Evolutionary conservation across 768 basidiomycete species (phyloP), one percentile per base, ranked within the genome.

Genomic region (Panellus pusillus): DNA sequence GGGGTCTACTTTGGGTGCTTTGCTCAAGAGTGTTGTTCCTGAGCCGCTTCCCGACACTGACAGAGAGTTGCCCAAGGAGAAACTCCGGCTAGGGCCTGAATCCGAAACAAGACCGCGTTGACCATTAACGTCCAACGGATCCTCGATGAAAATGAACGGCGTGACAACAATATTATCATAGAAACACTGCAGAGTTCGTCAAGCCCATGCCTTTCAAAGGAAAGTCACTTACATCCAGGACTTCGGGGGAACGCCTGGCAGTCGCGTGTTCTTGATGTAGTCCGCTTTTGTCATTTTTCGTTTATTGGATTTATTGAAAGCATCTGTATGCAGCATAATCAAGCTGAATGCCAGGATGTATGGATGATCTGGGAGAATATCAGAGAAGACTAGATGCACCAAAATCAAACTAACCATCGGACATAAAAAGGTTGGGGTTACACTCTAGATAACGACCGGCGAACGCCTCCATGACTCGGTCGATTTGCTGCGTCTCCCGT

Each of bases 311-410:
- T 89, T 91, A 72, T 99, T 99, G 78, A 98, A 98, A 6, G 89
- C 91, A 66, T 99, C 97, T 15, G 97, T 99, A 67, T 98, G 95
- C 45, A 98, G 77, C 96, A 99, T 98, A 63, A 98, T 97, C 66
- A 98, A 76, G 63, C 96, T 98, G 73, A 98, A 98, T 12, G 96
- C 93, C 43, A 98, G 76, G 47, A 98, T 90, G 71, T 98, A 98
- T 11, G 96, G 90, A 63, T 96, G 87, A 65, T 97, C 94, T 95
- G 57, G 19, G 35, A 29, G 31, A 19, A 11, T 35, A 18, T 38
- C 38, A 31, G 39, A 27, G 54, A 39, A 58, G 49, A 31, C 28
- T 37, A 15, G 24, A 8, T 12, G 45, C 20, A n/a, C 38, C 17
- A 42, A 42, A 50, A 36, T 32, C 12, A 6, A 28, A 56, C 77